Evolutionary conservation across 1,284 basidiomycete species (phyloP).

Genomic region (Schizophyllum amplum): DNA sequence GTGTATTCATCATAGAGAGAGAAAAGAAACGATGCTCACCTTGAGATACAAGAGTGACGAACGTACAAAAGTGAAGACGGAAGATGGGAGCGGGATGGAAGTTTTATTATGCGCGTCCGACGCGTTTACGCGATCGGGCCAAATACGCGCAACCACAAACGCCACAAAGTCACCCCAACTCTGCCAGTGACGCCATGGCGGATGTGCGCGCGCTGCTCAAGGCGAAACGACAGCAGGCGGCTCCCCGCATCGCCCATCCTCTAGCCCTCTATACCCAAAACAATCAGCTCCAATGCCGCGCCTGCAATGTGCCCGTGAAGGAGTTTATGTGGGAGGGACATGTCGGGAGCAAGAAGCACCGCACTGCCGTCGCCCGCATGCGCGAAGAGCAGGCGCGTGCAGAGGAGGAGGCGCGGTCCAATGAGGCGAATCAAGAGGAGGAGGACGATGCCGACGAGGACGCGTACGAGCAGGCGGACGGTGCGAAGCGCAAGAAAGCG

Average conservation of each 20-base stretch:
- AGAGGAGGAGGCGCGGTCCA: conserved; percentile 27
- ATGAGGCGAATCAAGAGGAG: conserved; percentile 16
- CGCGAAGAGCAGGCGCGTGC: conserved; percentile 42
- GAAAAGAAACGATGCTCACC: neutral
- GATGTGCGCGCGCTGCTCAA: conserved; percentile 69
- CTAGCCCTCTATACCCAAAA: conserved; percentile 56
- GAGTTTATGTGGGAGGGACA: conserved; percentile 81
- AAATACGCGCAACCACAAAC: neutral
- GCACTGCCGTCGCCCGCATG: conserved; percentile 48
- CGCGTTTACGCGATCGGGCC: neutral
- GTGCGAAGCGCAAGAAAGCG: neutral
- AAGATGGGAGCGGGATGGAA: neutral
- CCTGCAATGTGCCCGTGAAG: conserved; percentile 59
- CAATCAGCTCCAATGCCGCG: conserved; percentile 61
- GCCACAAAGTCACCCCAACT: neutral
- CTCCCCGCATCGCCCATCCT: conserved; percentile 53
- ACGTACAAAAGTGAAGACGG: neutral
- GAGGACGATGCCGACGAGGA: conserved; percentile 7
- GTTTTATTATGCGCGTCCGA: neutral
- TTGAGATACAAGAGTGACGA: neutral
- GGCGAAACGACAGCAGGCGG: conserved; percentile 63
- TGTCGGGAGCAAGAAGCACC: conserved; percentile 71
- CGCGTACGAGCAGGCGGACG: neutral
- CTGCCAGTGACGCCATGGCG: conserved; percentile 35
- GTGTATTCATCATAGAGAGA: neutral